Percentiles rank a stretch among this genome's conserved stretches.
Evolutionary conservation across 345 rosid genomes (phyloP).

Genomic region (Rhizophora mangle): DNA sequence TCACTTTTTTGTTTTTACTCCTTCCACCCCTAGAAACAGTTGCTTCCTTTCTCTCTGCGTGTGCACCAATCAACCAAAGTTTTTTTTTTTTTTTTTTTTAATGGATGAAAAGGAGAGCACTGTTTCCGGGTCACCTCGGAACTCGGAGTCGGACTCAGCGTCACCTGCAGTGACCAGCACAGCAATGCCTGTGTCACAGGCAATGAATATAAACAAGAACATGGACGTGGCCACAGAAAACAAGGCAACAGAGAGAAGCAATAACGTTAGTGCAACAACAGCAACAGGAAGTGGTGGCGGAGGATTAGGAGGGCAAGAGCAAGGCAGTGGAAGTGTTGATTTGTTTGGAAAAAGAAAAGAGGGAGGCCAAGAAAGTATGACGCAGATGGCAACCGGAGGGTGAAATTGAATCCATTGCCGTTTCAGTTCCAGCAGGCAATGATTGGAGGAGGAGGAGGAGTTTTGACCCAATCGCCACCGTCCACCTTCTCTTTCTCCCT

Average conservation of each 20-base stretch:
- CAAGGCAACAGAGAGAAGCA: not conserved
- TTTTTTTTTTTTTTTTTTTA: not conserved
- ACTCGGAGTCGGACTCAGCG: constrained; percentile 3
- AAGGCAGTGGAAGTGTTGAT: constrained; percentile 17
- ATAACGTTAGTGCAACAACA: not conserved
- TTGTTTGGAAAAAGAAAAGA: constrained; percentile 41
- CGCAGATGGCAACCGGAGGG: constrained; percentile 40
- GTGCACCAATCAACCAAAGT: not conserved
- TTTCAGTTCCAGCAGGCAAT: not conserved
- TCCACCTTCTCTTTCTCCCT: constrained; percentile 5
- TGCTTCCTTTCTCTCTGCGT: not conserved
- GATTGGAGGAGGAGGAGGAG: not conserved
- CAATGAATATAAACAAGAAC: not conserved
- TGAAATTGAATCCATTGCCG: not conserved
- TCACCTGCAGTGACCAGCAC: not conserved
- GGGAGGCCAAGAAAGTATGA: constrained; percentile 53
- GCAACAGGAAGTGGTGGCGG: not conserved
- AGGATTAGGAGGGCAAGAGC: not conserved
- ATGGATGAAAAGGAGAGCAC: constrained; percentile 7
- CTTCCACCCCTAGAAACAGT: not conserved
- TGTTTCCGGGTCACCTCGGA: not conserved
- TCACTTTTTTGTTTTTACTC: not conserved
- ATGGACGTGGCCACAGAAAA: not conserved
- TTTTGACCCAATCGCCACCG: not conserved
- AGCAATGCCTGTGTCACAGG: not conserved